phyloP scores from a whole-genome alignment of 2,329 filamentous ascomycete species.

The Keithomyces neogunnii region DNA sequence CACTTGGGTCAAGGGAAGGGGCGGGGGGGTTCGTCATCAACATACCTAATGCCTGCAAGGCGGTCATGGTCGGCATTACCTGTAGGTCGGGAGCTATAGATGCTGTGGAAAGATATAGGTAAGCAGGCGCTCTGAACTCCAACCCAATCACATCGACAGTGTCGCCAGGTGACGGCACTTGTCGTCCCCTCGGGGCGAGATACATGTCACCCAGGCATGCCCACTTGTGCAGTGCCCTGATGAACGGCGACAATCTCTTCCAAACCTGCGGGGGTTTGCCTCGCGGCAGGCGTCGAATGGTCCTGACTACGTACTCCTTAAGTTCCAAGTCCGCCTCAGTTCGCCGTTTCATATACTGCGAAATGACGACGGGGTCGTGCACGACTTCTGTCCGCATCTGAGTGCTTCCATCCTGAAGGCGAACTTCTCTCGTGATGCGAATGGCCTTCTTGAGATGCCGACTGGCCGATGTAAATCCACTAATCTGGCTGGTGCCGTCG shows the following conservation, averaged over 20 bases:
- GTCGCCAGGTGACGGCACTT: conserved; percentile 20
- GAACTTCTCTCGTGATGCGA: conserved; percentile 61
- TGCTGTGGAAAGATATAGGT: conserved; percentile 33
- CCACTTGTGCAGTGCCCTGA: conserved; percentile 14
- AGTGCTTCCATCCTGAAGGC: conserved; percentile 35
- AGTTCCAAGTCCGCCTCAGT: conserved; percentile 62
- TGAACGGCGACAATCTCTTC: conserved; percentile 11
- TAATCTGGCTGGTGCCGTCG: conserved; percentile 74
- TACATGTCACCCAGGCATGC: conserved; percentile 10
- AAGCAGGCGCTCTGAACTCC: conserved; percentile 27
- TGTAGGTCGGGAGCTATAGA: conserved; percentile 40
- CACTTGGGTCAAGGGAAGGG: neutral
- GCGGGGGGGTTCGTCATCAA: neutral
- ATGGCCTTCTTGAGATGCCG: conserved; percentile 58
- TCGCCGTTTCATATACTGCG: conserved; percentile 75
- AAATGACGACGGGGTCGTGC: conserved; percentile 77
- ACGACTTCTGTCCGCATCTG: conserved; percentile 61
- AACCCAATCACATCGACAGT: conserved; percentile 23
- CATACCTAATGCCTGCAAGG: conserved; percentile 34
- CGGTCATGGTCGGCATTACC: conserved; percentile 43
- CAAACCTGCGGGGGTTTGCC: conserved; percentile 8
- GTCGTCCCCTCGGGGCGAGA: conserved; percentile 9
- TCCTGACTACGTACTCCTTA: conserved; percentile 53
- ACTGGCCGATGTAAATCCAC: conserved; percentile 56
- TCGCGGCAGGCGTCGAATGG: conserved; percentile 6